Conservation (phyloP, 306 rosid genomes). For the Quercus aquifolioides region DNA sequence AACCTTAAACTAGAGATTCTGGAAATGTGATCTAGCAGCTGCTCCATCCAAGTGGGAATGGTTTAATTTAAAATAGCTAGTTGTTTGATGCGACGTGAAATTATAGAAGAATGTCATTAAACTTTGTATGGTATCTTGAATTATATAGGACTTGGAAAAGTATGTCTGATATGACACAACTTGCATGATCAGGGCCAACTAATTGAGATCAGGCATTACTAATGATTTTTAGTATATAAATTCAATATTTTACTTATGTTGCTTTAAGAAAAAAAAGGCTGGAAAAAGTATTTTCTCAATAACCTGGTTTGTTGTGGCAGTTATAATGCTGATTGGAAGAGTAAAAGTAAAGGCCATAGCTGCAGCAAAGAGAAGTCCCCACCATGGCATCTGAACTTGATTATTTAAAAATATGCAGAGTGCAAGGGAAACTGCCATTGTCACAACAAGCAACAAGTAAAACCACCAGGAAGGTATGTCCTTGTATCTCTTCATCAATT, state of each 20-base stretch:
- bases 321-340: conserved; percentile 82
- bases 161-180: background rate
- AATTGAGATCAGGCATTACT: background rate
- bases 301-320: conserved; percentile 94
- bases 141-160: background rate
- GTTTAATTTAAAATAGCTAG: background rate
- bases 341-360: conserved; percentile 65
- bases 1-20: background rate
- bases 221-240: background rate
- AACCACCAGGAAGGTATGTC: conserved; percentile 96
- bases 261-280: background rate
- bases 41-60: background rate
- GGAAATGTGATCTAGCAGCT: background rate
- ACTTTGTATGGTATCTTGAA: background rate
- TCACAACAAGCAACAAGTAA: conserved; percentile 42
- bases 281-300: background rate
- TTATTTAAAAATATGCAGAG: conserved; percentile 67
- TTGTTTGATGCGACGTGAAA: background rate
- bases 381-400: conserved; percentile 89
- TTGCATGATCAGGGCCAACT: background rate
- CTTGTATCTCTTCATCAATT: conserved; percentile 64
- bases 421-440: conserved; percentile 50
- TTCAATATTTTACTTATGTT: background rate
- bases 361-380: conserved; percentile 77
- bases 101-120: background rate